Evolutionary conservation across 1,139 yeast species (phyloP).

Genomic region (Suhomyces ambrosiae): DNA sequence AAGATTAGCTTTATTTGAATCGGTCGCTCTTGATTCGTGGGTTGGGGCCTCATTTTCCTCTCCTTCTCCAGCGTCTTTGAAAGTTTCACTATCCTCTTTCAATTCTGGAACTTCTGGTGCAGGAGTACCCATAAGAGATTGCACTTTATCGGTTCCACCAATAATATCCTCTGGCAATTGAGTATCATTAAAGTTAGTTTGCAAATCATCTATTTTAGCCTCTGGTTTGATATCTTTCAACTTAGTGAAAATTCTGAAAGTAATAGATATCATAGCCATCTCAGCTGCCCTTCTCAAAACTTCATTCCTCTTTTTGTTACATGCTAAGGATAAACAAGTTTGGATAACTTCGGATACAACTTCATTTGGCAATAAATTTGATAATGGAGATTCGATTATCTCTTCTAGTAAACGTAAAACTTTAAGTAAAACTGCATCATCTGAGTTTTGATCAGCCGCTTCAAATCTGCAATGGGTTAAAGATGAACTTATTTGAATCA

Average conservation of each 20-base stretch:
- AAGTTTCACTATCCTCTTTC: background rate
- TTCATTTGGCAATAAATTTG: slow-evolving; percentile 71
- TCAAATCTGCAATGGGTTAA: slow-evolving; percentile 94
- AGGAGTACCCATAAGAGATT: slow-evolving; percentile 17
- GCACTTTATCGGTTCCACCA: slow-evolving; percentile 35
- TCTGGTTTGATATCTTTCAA: slow-evolving; percentile 61
- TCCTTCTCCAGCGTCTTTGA: background rate
- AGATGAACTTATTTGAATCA: slow-evolving; percentile 69
- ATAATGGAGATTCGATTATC: slow-evolving; percentile 65
- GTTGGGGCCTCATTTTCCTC: background rate
- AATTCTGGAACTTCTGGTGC: slow-evolving; percentile 10
- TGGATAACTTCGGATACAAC: slow-evolving; percentile 87
- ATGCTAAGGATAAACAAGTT: slow-evolving; percentile 88
- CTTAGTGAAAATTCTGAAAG: slow-evolving; percentile 66
- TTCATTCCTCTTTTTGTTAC: slow-evolving; percentile 90
- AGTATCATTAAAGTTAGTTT: slow-evolving; percentile 37
- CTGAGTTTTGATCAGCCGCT: slow-evolving; percentile 90
- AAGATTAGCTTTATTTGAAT: slow-evolving; percentile 5
- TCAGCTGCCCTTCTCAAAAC: slow-evolving; percentile 89
- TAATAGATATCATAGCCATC: slow-evolving; percentile 72
- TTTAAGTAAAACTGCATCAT: slow-evolving; percentile 86
- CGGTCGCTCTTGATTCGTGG: too few species aligned
- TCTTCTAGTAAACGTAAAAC: slow-evolving; percentile 76
- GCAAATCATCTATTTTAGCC: slow-evolving; percentile 30
- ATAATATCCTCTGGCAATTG: slow-evolving; percentile 44